Base-by-base conservation (phyloP, 768 basidiomycete species). In the Trametes sanguinea region DNA sequence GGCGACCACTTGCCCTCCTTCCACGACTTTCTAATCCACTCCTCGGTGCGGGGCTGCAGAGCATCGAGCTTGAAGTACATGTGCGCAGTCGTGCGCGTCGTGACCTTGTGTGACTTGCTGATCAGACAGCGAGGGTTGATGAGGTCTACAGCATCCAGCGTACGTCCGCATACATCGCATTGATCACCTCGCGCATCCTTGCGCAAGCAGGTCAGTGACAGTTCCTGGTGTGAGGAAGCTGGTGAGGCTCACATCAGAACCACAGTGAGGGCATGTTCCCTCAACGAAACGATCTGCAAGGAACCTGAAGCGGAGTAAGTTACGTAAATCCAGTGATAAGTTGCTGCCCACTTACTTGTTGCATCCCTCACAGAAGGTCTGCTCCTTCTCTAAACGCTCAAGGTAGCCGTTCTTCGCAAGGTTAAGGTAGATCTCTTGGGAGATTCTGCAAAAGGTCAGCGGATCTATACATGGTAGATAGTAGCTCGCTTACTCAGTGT, bases 151-250 rank as follows among this genome's bases (percentile, higher is more conserved):
- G 97, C 94, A 65, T 98, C 94, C 46, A 97, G 84, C 2, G 97
- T 98, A 57, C 92, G 84, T 47, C 89, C 87, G 74, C 97, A 99
- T 56, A 86, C 81, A 74, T 99, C 97, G 74, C 97, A 99, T 78
- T 99, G 97, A 74, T 99, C 97, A 7, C 97, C 97, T 39, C 97
- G 90, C 37, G 96, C 97, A 69, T 98, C 97, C 90, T 94, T 58
- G 30, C 17, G 4, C 33, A 44, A 29, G 7, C n/a, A 17, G 22
- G 13, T 50, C 50, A 61, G 4, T 33, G 16, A 51, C n/a, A 14
- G 11, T 9, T 11, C 6, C 6, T 39, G 27, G 17, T 6, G 44
- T n/a, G 43, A 3, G 10, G 6, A 53, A 40, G 4, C 16, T 5
- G 48, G 10, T 22, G 35, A 37, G 11, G 69, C 83, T 66, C 62